Base-by-base conservation (phyloP, 768 basidiomycete species). In the Boletellus ananiceps region DNA sequence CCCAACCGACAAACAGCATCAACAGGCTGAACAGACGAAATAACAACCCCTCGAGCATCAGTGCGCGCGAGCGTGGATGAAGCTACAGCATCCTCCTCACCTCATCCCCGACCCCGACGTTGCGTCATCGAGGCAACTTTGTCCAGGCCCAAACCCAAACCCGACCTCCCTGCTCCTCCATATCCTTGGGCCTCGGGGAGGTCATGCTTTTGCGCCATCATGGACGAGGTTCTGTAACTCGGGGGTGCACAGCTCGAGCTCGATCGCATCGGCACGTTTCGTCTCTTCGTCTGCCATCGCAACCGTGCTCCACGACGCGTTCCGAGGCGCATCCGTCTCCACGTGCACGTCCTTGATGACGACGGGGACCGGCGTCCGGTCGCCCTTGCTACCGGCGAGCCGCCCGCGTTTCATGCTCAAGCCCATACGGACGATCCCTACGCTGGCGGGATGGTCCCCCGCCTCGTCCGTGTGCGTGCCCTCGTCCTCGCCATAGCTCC, bases 221-320 rank as follows among this genome's bases (percentile, higher is more conserved):
- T 47, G 41, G n/a, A 46, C 40, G 18, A 50, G 8, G 14, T 44
- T 52, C 16, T 46, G 29, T 3, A 52, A 47, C n/a, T 44, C 5
- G 5, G 58, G 48, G 27, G 8, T 37, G 14, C 25, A 49, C 12
- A 51, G 14, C n/a, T 44, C 49, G 16, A 61, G 55, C 45, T 63
- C 58, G 29, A 51, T 32, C 18, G 19, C 32, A 21, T 11, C 42
- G n/a, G n/a, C 2, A 3, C 16, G 29, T 16, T 42, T 42, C 29
- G 29, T 9, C 15, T 18, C 41, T 4, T 19, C 38, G 25, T 15
- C 41, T 9, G 8, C 29, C 5, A 18, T 3, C 8, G 6, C 27
- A 4, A 29, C 29, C 5, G 11, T 43, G 18, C 31, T 21, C 13
- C 15, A 44, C 14, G 19, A 34, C 4, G 18, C 31, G 13, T n/a